A percentile compares a stretch with the other conserved stretches of the same genome.
phyloP scores from a whole-genome alignment of 306 rosid species.

The Albizia julibrissin region DNA sequence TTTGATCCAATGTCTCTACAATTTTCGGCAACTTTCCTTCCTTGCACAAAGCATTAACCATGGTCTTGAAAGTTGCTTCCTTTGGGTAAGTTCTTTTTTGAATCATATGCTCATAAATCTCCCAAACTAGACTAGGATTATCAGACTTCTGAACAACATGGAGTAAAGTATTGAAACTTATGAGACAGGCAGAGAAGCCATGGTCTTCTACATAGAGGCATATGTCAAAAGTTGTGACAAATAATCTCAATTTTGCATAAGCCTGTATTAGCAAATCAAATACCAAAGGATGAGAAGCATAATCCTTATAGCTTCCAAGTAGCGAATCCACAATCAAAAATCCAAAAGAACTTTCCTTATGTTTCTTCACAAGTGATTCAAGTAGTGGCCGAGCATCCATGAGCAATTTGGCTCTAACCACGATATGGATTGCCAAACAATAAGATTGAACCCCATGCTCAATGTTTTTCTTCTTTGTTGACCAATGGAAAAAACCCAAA shows the following conservation, averaged over 20 bases:
- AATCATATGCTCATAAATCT: slow-evolving; percentile 77
- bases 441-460: slow-evolving; percentile 59
- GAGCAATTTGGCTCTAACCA: slow-evolving; percentile 52
- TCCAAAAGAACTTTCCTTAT: background rate
- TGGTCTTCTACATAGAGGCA: slow-evolving; percentile 51
- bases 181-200: slow-evolving; percentile 52
- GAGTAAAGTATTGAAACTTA: slow-evolving; percentile 64
- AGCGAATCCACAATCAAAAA: slow-evolving; percentile 59
- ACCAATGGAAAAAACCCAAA: slow-evolving; percentile 82
- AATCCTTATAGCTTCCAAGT: slow-evolving; percentile 40
- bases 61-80: slow-evolving; percentile 46
- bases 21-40: slow-evolving; percentile 63
- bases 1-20: slow-evolving; percentile 57
- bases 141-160: slow-evolving; percentile 59
- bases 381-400: slow-evolving; percentile 69
- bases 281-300: slow-evolving; percentile 54
- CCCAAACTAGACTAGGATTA: slow-evolving; percentile 49
- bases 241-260: slow-evolving; percentile 60
- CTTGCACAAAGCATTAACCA: slow-evolving; percentile 72
- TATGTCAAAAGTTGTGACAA: slow-evolving; percentile 49
- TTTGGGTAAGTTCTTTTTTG: slow-evolving; percentile 55
- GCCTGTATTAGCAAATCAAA: slow-evolving; percentile 64
- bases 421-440: slow-evolving; percentile 53
- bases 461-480: slow-evolving; percentile 42
- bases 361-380: slow-evolving; percentile 44